Conservation (phyloP, 176 grass and related monocot species). For the Saccharum spontaneum region DNA sequence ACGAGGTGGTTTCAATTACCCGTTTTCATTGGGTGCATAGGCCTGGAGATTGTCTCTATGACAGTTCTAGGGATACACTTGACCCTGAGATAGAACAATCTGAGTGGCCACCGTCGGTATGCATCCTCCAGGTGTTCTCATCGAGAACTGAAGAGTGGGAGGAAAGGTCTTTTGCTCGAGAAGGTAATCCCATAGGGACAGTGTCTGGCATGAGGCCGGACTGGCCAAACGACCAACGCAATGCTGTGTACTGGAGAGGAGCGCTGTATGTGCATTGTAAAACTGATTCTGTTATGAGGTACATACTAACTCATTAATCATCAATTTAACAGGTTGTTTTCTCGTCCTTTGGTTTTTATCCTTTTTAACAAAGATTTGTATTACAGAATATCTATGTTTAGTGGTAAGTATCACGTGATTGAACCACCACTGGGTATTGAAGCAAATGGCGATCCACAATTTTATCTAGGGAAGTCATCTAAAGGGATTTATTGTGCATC, state of each 20-base stretch:
- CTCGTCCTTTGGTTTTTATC: too few species aligned
- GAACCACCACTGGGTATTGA: not conserved
- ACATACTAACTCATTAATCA: not conserved
- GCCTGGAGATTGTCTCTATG: not conserved
- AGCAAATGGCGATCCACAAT: fast-evolving
- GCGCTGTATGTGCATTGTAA: not conserved
- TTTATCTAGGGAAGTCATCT: not conserved
- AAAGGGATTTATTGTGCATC: not conserved
- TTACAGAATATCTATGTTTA: not conserved
- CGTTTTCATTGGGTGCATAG: fast-evolving
- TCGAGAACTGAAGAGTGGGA: not conserved
- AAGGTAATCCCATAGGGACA: not conserved
- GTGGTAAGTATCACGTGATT: not conserved
- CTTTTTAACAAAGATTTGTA: not conserved
- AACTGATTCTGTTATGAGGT: not conserved
- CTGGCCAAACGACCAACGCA: too few species aligned
- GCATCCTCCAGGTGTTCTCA: not conserved
- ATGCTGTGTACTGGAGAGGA: not conserved
- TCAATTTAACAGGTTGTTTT: not conserved
- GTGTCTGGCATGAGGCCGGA: not conserved
- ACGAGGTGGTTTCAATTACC: not conserved
- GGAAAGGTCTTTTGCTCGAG: not conserved
- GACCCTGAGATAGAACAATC: not conserved
- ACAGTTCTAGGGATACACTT: not conserved
- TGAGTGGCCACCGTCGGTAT: constrained; percentile 13